Evolutionary conservation across 257 asterid species (phyloP).

Genomic region (Osmanthus fragrans): DNA sequence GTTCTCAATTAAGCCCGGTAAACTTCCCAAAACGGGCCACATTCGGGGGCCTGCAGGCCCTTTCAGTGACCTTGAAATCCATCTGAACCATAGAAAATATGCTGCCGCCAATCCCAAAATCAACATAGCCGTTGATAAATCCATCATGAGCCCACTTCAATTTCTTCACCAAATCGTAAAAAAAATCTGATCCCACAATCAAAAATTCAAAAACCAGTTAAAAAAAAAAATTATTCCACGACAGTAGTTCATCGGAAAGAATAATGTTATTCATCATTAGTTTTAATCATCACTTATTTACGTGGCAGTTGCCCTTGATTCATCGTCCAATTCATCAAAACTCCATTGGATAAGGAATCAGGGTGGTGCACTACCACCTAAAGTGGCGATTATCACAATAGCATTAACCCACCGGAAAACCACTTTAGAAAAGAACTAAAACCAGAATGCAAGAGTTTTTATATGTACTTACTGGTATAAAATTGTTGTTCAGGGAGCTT

Average conservation of each 20-base stretch:
- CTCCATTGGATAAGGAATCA: too few species aligned
- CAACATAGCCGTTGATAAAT: constrained; percentile 38
- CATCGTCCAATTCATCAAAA: too few species aligned
- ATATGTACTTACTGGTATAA: neutral
- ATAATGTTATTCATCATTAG: too few species aligned
- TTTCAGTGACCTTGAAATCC: constrained; percentile 14
- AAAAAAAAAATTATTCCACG: neutral
- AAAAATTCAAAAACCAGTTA: neutral
- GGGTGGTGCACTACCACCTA: too few species aligned
- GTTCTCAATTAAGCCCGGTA: constrained; percentile 49
- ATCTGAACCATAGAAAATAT: constrained; percentile 41
- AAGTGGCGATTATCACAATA: too few species aligned
- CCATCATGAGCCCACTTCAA: constrained; percentile 27
- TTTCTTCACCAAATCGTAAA: neutral
- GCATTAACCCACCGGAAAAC: too few species aligned
- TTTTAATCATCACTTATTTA: too few species aligned
- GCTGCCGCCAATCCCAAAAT: constrained; percentile 31
- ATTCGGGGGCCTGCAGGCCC: constrained; percentile 42
- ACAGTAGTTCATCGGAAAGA: too few species aligned
- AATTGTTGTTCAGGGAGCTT: neutral
- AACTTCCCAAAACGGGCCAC: constrained; percentile 58
- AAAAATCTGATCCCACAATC: neutral
- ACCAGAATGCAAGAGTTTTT: constrained; percentile 1
- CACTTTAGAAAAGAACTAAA: neutral
- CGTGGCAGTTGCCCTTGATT: too few species aligned